Base-by-base conservation (phyloP, 176 grass and related monocot genomes). In the Musa beccarii region DNA sequence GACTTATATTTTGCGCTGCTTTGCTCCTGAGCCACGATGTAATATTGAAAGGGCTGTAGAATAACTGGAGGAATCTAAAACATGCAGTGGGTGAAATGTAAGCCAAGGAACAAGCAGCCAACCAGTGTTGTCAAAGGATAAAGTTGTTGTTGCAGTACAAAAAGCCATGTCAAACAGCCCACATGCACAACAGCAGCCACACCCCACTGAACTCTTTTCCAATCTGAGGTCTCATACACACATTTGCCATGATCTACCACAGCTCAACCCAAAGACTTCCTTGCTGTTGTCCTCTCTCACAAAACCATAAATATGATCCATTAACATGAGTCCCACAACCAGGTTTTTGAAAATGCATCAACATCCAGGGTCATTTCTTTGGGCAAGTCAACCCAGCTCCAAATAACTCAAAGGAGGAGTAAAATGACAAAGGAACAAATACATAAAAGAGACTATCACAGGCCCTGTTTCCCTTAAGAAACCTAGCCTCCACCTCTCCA, bases 381-480 rank as follows among this genome's bases (percentile, higher is more conserved):
- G 4, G 34, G 34, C 6, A 43, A 43, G 34, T 43, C 4, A 43
- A 43, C 34, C 34, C 34, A 43, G 34, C 34, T 43, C 34, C 34
- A 43, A 43, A 43, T 43, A 43, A 43, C 34, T 43, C 34, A 0
- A 6, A 43, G 34, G 28, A 29, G 28, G 34, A 43, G 34, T 5
- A 34, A 34, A 34, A 0, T 34, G 34, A 43, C 4, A 6, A 43
- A 6, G 34, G 34, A 43, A 43, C 83, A 74, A 66, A 74, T 76
- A 69, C 75, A 78, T 85, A 88, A 87, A 92, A 81, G 69, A 83
- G 77, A 53, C 82, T 88, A 83, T 84, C 91, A 90, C 83, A 88
- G 88, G 86, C 78, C 92, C 75, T 84, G 92, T 84, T 92, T 92
- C 89, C 89, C 89, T 96, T 96, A 86, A 89, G 92, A 92, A 92